Conservation (phyloP, 2,329 filamentous ascomycete species). For the Ceratocystis eucalypticola region DNA sequence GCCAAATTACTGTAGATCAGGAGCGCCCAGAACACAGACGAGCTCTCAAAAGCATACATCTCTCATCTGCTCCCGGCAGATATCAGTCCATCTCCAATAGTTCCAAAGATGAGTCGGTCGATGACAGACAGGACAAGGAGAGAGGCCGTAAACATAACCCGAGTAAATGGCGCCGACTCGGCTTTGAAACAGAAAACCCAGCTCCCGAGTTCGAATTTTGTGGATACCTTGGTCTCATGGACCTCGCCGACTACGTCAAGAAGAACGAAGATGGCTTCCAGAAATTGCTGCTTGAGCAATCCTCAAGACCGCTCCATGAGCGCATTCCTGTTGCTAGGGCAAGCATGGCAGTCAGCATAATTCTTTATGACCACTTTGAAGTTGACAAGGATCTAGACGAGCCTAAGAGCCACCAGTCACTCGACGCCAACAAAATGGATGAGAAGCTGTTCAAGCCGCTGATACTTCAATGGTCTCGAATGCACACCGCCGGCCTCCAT, state of each 20-base stretch:
- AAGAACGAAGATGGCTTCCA: conserved; percentile 89
- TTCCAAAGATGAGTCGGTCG: conserved; percentile 27
- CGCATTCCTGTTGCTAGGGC: conserved; percentile 79
- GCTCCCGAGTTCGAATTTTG: conserved; percentile 71
- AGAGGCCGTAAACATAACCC: conserved; percentile 64
- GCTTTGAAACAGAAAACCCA: conserved; percentile 83
- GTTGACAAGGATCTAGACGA: conserved; percentile 79
- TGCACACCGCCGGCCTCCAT: conserved; percentile 75
- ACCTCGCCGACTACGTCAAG: conserved; percentile 82
- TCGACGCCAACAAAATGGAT: conserved; percentile 64
- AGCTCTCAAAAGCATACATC: conserved; percentile 71
- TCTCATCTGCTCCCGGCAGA: conserved; percentile 61
- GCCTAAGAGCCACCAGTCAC: conserved; percentile 55
- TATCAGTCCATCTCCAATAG: conserved; percentile 29
- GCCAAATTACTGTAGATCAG: conserved; percentile 68
- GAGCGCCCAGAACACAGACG: conserved; percentile 79
- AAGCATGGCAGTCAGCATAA: conserved; percentile 72
- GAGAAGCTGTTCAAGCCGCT: conserved; percentile 79
- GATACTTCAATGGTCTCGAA: conserved; percentile 79
- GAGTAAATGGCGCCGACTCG: conserved; percentile 83
- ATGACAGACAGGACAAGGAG: conserved; percentile 31
- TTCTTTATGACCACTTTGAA: conserved; percentile 91
- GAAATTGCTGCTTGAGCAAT: conserved; percentile 82
- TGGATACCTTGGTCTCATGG: conserved; percentile 94
- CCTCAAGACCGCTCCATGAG: conserved; percentile 52